These are phyloP conservation scores for Blastomyces parvus DNA, from an alignment of 2,329 filamentous ascomycete genomes.

Conservation along the genomic window DNA sequence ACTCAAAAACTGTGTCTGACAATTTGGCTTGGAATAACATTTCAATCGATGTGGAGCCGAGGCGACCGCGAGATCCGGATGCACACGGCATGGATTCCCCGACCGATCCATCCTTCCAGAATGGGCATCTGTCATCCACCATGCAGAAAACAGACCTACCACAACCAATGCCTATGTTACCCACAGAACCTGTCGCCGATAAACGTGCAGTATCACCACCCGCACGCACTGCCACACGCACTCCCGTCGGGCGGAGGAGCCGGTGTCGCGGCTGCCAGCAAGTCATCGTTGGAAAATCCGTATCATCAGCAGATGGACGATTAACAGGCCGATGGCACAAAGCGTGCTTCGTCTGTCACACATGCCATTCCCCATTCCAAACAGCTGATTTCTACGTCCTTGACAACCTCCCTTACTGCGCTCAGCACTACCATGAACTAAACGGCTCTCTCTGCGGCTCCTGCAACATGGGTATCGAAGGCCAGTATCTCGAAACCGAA, in stretches of 20 bases:
- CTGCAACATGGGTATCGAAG: constrained; percentile 82
- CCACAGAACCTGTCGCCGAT: not conserved
- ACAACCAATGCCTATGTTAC: not conserved
- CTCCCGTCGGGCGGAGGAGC: constrained; percentile 25
- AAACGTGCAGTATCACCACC: not conserved
- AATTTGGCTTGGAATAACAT: not conserved
- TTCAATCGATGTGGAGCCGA: constrained; percentile 4
- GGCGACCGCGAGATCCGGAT: constrained; percentile 6
- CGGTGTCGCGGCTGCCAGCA: constrained; percentile 74
- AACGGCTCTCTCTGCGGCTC: constrained; percentile 76
- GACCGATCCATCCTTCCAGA: constrained; percentile 38
- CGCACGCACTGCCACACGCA: constrained; percentile 12
- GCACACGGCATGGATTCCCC: constrained; percentile 37
- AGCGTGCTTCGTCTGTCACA: constrained; percentile 83
- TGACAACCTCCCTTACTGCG: constrained; percentile 78
- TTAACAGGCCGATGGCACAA: constrained; percentile 93
- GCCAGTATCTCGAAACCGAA: constrained; percentile 82
- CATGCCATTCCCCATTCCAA: constrained; percentile 69
- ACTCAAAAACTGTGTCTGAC: constrained; percentile 24
- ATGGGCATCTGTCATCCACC: constrained; percentile 28
- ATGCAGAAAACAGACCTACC: not conserved
- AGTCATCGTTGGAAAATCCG: constrained; percentile 76
- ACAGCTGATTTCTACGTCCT: constrained; percentile 91
- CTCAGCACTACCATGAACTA: constrained; percentile 81
- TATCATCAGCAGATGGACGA: constrained; percentile 86